Base-by-base conservation (phyloP, 163 green algal genomes). In the Prototheca cutis region DNA sequence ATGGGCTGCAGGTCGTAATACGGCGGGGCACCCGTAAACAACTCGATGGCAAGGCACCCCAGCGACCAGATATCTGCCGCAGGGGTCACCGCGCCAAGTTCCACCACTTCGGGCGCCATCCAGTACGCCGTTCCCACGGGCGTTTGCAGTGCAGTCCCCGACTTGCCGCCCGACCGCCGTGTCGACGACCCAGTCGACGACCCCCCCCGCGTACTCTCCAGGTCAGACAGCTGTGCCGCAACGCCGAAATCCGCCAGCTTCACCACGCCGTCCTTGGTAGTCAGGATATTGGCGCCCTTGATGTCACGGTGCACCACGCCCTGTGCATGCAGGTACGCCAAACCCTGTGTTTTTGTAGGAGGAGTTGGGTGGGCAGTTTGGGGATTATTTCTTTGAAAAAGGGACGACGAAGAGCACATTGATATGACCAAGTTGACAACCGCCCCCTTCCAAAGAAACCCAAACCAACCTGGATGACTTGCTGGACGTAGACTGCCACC, bases 211-310 rank as follows among this genome's bases (percentile, higher is more conserved):
- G n/a, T n/a, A n/a, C 7, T 19, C 27, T 57, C 45, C 25, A 42
- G 19, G 23, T 23, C 39, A 23, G 33, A 52, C 55, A 92, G 72
- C 67, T 86, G 86, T 17, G 84, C 82, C 4, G 89, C 89, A 31
- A 96, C 88, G 19, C 89, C 89, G 77, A 96, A 96, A 66, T 96
- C 89, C 17, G 84, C 88, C 49, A 96, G 80, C 70, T 96, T 96
- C 2, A 96, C 86, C 40, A 94, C 62, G 2, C 88, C 87, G 72
- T 94, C 84, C 58, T 89, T 91, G 34, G 83, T 93, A 19, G 84
- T 91, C 8, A 94, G 76, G 48, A 96, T 95, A 65, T 96, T 96
- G 48, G 88, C 89, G 19, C 88, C 88, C 79, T 96, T 96, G 67
- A 95, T 89, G 75, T 95, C 87, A 25, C 87, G 70, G 75, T 95